Base-by-base conservation (phyloP, 2,329 filamentous ascomycete species). In the Fusarium sacchari region DNA sequence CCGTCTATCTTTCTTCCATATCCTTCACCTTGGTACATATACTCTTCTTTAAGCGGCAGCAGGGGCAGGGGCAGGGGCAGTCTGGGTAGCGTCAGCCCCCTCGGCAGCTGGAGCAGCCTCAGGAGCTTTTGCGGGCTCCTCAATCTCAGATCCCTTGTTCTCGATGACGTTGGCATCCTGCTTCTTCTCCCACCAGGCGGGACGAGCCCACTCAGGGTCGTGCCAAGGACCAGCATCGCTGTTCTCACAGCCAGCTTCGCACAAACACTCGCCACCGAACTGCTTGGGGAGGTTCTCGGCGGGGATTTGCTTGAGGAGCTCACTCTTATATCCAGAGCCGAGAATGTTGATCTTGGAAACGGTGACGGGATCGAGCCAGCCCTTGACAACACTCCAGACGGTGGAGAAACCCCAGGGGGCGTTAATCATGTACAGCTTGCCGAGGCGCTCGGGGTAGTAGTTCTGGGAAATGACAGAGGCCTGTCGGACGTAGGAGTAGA, bases 401-500 rank as follows among this genome's bases (percentile, higher is more conserved):
- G 89, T 89, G 71, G 92, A 92, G 88, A 98, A 98, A 32, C 95
- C 95, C 95, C 95, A 98, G 26, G 95, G 95, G 7, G 96, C 94
- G 85, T 99, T 99, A 91, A 99, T 98, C 78, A 99, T 86, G 88
- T 97, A 99, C 81, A 99, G 89, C 85, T 95, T 95, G 80, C 96
- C 96, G 67, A 99, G 88, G 67, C 96, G 94, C 88, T 99, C 96
- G 13, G 96, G 96, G 86, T 99, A 99, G 90, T 98, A 97, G 89
- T 98, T 97, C 86, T 98, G 96, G 74, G 94, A 97, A 85, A 99
- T 94, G 82, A 87, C 91, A 39, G 94, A 96, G 50, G 94, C 95
- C 81, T 93, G 90, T 79, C 90, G 90, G 77, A 99, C 90, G 86
- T 98, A 98, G 61, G 90, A 89, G 87, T 97, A 97, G 66, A 98